Percentiles rank a stretch among this genome's conserved stretches.
phyloP scores from a whole-genome alignment of 139 green algal species.

The Desmodesmus armatus region DNA sequence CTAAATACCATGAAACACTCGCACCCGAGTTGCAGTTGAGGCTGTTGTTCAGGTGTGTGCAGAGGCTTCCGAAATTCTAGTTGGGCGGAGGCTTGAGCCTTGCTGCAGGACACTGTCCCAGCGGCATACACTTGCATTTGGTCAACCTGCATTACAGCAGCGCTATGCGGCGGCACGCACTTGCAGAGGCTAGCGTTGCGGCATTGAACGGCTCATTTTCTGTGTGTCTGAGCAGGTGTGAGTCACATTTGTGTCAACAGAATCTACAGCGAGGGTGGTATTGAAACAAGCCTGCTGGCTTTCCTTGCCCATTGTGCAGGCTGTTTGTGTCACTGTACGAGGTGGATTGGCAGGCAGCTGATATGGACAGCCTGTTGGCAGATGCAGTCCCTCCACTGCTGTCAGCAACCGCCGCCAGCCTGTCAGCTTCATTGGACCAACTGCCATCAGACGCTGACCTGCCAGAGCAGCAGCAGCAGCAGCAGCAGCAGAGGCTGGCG shows the following conservation, averaged over 20 bases:
- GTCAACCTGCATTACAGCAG: neutral
- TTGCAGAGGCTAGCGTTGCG: neutral
- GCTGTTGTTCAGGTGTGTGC: conserved; percentile 17
- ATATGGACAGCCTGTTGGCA: neutral
- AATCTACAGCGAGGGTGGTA: neutral
- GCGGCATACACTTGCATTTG: neutral
- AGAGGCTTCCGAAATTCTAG: no score
- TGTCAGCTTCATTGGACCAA: neutral
- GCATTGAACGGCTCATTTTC: neutral
- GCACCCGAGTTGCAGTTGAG: no score
- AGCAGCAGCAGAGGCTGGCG: neutral
- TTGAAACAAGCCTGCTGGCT: neutral
- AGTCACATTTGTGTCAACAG: neutral
- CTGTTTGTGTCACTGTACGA: neutral
- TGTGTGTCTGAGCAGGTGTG: neutral
- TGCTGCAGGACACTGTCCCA: neutral
- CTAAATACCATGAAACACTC: no score
- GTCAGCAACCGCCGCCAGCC: no score
- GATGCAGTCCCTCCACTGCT: neutral
- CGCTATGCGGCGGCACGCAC: neutral
- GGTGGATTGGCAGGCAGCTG: neutral
- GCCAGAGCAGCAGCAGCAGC: neutral
- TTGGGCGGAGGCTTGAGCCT: neutral
- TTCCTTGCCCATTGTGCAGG: conserved; percentile 1
- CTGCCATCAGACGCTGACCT: neutral